Evolutionary conservation across 2,329 filamentous ascomycete genomes (phyloP).

Genomic region (Alternaria ventricosa): DNA sequence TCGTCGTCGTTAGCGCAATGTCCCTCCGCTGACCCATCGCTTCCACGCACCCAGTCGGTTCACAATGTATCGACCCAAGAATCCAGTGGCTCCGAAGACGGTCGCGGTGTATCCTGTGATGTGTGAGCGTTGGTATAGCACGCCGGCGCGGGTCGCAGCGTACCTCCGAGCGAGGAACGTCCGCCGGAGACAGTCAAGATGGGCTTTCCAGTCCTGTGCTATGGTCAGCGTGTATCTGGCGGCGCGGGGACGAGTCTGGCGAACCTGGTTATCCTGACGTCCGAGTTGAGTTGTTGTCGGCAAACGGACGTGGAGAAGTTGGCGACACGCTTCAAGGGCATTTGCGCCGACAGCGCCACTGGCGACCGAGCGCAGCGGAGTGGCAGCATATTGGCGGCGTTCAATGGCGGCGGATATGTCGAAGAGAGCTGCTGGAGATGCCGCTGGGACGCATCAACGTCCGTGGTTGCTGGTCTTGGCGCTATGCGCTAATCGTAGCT

Average conservation of each 20-base stretch:
- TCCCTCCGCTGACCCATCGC: not conserved
- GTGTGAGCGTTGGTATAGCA: slow-evolving; percentile 37
- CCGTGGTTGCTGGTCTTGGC: slow-evolving; percentile 30
- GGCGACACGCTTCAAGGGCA: slow-evolving; percentile 36
- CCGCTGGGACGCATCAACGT: slow-evolving; percentile 28
- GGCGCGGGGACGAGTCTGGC: not conserved
- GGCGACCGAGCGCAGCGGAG: slow-evolving; percentile 50
- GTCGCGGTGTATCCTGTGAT: slow-evolving; percentile 86
- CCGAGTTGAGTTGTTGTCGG: slow-evolving; percentile 62
- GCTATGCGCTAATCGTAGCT: slow-evolving; percentile 26
- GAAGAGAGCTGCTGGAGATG: slow-evolving; percentile 34
- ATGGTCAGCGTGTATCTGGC: slow-evolving; percentile 15
- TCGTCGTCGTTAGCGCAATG: slow-evolving; percentile 28
- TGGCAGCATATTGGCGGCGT: slow-evolving; percentile 47
- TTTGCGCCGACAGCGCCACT: slow-evolving; percentile 45
- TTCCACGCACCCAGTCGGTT: slow-evolving; percentile 77
- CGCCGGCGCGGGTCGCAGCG: slow-evolving; percentile 11
- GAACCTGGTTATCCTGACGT: slow-evolving; percentile 80
- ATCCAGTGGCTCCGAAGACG: slow-evolving; percentile 96
- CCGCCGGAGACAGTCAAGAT: slow-evolving; percentile 88
- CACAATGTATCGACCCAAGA: slow-evolving; percentile 95
- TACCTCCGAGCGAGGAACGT: slow-evolving; percentile 88
- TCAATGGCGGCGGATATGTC: slow-evolving; percentile 46
- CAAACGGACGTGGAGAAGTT: slow-evolving; percentile 36
- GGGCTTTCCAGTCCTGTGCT: slow-evolving; percentile 82